Base-by-base conservation (phyloP, 306 rosid genomes). In the Cicer pinnatifidum region DNA sequence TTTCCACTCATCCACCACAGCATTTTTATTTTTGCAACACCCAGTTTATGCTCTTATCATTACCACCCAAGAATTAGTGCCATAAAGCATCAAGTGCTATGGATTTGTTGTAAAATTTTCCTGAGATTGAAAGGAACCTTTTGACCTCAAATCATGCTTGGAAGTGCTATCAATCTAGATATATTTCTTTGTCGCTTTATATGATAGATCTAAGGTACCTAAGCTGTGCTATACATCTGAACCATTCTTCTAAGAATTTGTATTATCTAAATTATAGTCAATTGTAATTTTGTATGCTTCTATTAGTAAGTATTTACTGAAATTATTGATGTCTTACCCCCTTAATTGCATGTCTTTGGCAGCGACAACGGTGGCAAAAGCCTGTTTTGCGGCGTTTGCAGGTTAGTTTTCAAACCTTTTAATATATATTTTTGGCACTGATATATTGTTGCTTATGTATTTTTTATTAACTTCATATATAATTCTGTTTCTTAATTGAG, bases 331-430 rank as follows among this genome's bases (percentile, higher is more conserved):
- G 3, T 33, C 39, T 70, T 47, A 16, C 68, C 35, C 46, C 11
- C 50, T 68, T 59, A 47, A 56, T 41, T 59, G 11, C 50, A 11
- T 79, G 61, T 58, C 43, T 72, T 60, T 38, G 45, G 71, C 84
- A 84, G 87, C 77, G 87, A 67, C 82, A 80, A 76, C 65, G 53
- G 19, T 80, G 84, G 84, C 82, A 76, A 61, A 84, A 84, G 80
- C 87, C 87, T 35, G 16, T 84, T 72, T 67, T 84, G 82, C 80
- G 87, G 6, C 87, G 87, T 20, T 67, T 80, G 62, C 86, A 83
- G 86, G 86, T 83, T 66, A 40, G 79, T 35, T 77, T 75, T 70
- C 17, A 57, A 45, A 71, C 62, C 54, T 47, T 33, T 66, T 11
- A 51, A 20, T 33, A 52, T 52, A 6, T 52, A 6, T 68, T 76